Evolutionary conservation across 129 eudicot genomes (phyloP), one percentile per base, ranked within the genome.

Genomic region (Arctium lappa): DNA sequence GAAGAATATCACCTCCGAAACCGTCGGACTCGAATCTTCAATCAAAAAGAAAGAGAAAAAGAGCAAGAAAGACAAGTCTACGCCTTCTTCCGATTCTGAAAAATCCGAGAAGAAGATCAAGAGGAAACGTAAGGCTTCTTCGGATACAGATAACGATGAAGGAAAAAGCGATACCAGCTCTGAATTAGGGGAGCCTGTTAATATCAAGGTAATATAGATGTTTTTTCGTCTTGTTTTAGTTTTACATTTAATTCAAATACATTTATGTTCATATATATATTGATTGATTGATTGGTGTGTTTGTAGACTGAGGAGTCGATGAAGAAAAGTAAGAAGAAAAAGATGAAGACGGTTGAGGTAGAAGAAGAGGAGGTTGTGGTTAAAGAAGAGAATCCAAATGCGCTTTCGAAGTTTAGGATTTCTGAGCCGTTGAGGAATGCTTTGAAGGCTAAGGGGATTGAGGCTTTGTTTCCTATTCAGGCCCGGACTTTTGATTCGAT

Each of bases 401-500:
- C 94, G 29, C 87, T 96, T 13, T 79, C 87, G 2, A 91, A 93
- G 66, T 96, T 93, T 48, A 84, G 89, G 74, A 89, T 96, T 31
- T 96, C 99, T 22, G 88, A 81, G 83, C 95, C 94, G 11, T 83
- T 93, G 90, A 90, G 81, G 82, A 91, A 88, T 30, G 89, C 91
- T 0, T 83, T 96, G 89, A 88, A 87, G 83, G 73, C 88, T 0
- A 96, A 86, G 84, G 98, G 98, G 44, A 96, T 96, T 46, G 91
- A 93, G 48, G 81, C 95, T 0, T 80, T 96, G 88, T 96, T 96
- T 81, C 98, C 98, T 40, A 96, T 96, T 79, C 99, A 96, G 84
- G 98, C 99, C 3, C 86, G 91, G 85, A 96, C 99, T 6, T 96
- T 96, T 76, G 68, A 86, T 39, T 73, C 80, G 8, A 78, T 96